phyloP scores from a whole-genome alignment of 2,329 filamentous ascomycete species.

The Cytospora schulzeri region DNA sequence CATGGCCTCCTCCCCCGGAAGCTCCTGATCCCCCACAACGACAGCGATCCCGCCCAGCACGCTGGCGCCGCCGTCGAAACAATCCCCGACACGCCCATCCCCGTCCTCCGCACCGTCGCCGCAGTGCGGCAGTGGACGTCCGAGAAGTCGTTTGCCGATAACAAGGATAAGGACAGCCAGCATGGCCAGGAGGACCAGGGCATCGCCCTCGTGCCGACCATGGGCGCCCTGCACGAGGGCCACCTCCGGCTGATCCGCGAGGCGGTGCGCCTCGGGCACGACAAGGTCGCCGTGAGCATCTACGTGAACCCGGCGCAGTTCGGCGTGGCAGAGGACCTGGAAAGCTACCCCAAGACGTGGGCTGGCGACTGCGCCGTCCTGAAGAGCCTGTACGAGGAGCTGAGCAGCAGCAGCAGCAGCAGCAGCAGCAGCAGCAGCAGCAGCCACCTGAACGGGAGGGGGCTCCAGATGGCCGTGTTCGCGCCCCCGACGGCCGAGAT shows the following conservation, averaged over 20 bases:
- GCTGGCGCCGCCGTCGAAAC: slow-evolving; percentile 40
- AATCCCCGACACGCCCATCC: slow-evolving; percentile 61
- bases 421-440: slow-evolving; percentile 50
- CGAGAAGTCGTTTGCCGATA: slow-evolving; percentile 55
- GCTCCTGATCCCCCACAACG: slow-evolving; percentile 16
- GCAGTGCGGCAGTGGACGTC: slow-evolving; percentile 67
- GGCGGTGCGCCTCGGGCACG: slow-evolving; percentile 77
- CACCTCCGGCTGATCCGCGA: slow-evolving; percentile 84
- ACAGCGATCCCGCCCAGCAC: slow-evolving; percentile 27
- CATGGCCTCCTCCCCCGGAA: slow-evolving; percentile 2
- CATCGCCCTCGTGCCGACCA: slow-evolving; percentile 90
- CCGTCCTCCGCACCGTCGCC: slow-evolving; percentile 75
- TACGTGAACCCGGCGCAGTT: slow-evolving; percentile 99
- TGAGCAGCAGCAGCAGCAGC: slow-evolving; percentile 53
- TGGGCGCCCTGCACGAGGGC: slow-evolving; percentile 94
- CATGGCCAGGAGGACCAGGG: slow-evolving; percentile 67
- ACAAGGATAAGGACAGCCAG: slow-evolving; percentile 57
- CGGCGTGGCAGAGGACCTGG: slow-evolving; percentile 82
- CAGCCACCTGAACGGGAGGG: no score
- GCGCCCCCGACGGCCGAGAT: slow-evolving; percentile 80
- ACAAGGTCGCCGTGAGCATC: slow-evolving; percentile 85
- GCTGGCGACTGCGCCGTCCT: slow-evolving; percentile 71
- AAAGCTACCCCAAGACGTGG: slow-evolving; percentile 90
- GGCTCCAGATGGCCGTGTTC: slow-evolving; percentile 65
- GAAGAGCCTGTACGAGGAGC: slow-evolving; percentile 67